A percentile compares a stretch with the other conserved stretches of the same genome.
Evolutionary conservation across 202 grass and related monocot genomes (phyloP).

Genomic region (Saccharum hybrid): DNA sequence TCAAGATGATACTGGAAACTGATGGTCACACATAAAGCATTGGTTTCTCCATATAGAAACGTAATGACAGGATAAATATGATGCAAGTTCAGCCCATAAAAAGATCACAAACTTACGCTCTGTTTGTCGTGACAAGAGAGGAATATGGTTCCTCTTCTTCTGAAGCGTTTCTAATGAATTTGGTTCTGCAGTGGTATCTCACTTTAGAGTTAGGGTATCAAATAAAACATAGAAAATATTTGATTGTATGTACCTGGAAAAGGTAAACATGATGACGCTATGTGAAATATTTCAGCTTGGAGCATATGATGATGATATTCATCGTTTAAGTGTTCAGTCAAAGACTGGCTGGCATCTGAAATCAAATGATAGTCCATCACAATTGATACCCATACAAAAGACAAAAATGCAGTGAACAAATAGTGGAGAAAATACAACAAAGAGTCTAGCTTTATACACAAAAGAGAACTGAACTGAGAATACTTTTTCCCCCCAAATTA

Average conservation of each 20-base stretch:
- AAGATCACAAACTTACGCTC: conserved; percentile 63
- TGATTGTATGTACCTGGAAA: conserved; percentile 49
- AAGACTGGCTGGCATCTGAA: conserved; percentile 62
- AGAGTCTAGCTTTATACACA: conserved; percentile 11
- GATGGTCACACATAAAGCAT: conserved; percentile 1
- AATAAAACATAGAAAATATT: conserved; percentile 45
- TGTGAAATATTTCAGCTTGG: conserved; percentile 78
- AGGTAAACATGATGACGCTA: conserved; percentile 67
- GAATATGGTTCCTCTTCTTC: conserved; percentile 84
- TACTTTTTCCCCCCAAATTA: not conserved
- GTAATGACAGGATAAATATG: conserved; percentile 20
- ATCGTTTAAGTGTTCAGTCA: conserved; percentile 76
- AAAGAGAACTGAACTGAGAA: conserved; percentile 7
- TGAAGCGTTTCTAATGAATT: conserved; percentile 47
- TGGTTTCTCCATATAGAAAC: not conserved
- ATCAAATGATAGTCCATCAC: conserved; percentile 17
- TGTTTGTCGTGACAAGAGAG: conserved; percentile 75
- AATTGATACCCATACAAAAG: conserved; percentile 34
- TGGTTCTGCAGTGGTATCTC: conserved; percentile 58
- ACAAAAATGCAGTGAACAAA: conserved; percentile 16
- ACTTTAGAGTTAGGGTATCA: conserved; percentile 38
- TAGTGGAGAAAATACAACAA: not conserved
- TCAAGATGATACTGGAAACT: conserved; percentile 5
- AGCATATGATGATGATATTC: conserved; percentile 79
- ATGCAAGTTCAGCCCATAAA: conserved; percentile 21